These are phyloP conservation scores for Auricularia sp. DNA, from an alignment of 768 basidiomycete genomes.

Conservation along the genomic window DNA sequence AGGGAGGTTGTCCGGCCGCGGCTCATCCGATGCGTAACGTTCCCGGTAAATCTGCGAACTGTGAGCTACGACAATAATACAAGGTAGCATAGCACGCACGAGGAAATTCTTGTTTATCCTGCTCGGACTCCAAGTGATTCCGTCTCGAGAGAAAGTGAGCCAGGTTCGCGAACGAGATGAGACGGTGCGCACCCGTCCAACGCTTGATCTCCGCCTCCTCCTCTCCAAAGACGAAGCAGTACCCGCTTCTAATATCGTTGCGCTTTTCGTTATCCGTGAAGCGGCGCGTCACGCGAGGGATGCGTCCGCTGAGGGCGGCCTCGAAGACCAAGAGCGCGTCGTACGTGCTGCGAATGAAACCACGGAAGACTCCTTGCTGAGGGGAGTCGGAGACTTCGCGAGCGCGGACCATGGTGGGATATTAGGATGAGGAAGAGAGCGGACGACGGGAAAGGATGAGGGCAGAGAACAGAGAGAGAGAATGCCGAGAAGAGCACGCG, in stretches of 20 bases:
- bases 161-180: neutral
- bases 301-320: conserved; percentile 24
- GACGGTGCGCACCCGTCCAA: conserved; percentile 19
- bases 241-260: conserved; percentile 25
- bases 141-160: conserved; percentile 10
- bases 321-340: conserved; percentile 32
- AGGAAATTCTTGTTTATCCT: conserved; percentile 30
- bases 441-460: neutral
- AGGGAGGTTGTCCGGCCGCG: conserved; percentile 1
- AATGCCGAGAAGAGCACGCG: neutral
- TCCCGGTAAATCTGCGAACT: conserved; percentile 24
- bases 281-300: conserved; percentile 26
- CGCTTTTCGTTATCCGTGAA: conserved; percentile 26
- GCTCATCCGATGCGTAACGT: neutral
- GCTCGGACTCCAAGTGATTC: conserved; percentile 28
- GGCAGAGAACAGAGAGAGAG: neutral
- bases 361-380: neutral
- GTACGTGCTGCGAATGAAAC: conserved; percentile 16
- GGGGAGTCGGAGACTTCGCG: neutral
- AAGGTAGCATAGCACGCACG: conserved; percentile 14
- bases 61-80: neutral
- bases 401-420: neutral
- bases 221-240: conserved; percentile 32
- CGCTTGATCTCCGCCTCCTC: conserved; percentile 31
- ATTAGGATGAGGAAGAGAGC: neutral